Evolutionary conservation across 2,329 filamentous ascomycete genomes (phyloP).

Genomic region (Didymella lethalis): DNA sequence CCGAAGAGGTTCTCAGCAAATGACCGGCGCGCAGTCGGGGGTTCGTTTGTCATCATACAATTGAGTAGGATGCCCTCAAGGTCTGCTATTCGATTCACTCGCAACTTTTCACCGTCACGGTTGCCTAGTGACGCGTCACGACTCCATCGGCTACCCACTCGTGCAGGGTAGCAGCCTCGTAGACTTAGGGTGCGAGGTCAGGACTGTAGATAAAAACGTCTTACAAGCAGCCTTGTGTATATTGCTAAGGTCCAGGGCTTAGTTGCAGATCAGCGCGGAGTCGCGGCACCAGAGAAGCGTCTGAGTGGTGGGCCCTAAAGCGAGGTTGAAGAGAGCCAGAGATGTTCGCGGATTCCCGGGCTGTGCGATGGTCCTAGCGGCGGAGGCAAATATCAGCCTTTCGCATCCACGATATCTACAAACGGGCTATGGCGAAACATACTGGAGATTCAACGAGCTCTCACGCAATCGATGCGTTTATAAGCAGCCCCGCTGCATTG

Average conservation of each 20-base stretch:
- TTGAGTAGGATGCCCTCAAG: not conserved
- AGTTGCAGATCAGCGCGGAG: not conserved
- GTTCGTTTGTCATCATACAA: conserved; percentile 1
- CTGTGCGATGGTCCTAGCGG: not conserved
- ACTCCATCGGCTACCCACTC: not conserved
- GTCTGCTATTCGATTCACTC: not conserved
- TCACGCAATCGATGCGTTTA: conserved; percentile 20
- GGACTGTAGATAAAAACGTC: not conserved
- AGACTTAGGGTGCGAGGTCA: not conserved
- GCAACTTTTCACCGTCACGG: not conserved
- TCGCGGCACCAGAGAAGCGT: not conserved
- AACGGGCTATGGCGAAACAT: not conserved
- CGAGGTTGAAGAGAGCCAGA: not conserved
- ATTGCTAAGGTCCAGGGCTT: not conserved
- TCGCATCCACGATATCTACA: not conserved
- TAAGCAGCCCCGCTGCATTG: conserved; percentile 12
- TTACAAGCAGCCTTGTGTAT: not conserved
- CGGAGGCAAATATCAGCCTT: not conserved
- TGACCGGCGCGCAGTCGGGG: not conserved
- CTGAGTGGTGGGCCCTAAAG: not conserved
- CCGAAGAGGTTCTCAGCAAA: conserved; percentile 5
- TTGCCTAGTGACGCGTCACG: conserved; percentile 11
- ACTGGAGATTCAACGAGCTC: conserved; percentile 1
- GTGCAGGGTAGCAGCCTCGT: not conserved
- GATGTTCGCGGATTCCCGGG: not conserved